A percentile compares a stretch with the other conserved stretches of the same genome.
Conservation (phyloP, 2,329 filamentous ascomycete genomes). For the Fusarium sp. region DNA sequence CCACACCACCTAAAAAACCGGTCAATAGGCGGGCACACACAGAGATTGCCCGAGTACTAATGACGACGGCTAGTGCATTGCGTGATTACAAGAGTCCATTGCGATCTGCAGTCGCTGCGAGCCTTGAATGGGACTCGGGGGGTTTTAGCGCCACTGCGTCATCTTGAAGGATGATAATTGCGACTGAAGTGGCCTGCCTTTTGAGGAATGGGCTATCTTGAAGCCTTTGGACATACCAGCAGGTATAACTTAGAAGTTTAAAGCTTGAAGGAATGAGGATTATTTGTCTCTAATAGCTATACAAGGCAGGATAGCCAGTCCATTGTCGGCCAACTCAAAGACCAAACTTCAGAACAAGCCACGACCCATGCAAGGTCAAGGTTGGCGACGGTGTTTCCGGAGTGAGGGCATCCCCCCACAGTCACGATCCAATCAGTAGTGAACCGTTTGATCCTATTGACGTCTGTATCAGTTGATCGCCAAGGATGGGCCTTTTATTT, state of each 20-base stretch:
- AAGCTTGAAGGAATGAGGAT: not conserved
- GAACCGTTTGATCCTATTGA: not conserved
- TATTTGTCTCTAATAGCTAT: not conserved
- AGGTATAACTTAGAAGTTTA: no score
- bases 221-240: not conserved
- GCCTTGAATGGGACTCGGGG: not conserved
- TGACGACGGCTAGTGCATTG: constrained; percentile 13
- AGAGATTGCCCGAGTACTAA: not conserved
- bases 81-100: constrained; percentile 16
- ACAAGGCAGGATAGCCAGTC: not conserved
- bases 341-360: not conserved
- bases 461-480: constrained; percentile 20
- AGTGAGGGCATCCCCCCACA: constrained; percentile 8
- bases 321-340: not conserved
- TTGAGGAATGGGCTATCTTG: not conserved
- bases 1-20: not conserved
- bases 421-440: constrained; percentile 13
- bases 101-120: not conserved
- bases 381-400: constrained; percentile 25
- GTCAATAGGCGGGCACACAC: not conserved
- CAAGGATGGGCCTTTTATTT: constrained; percentile 7
- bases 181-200: not conserved
- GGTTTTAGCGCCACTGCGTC: constrained; percentile 10
- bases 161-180: not conserved
- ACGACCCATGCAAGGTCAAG: constrained; percentile 5